These are phyloP conservation scores for Colletotrichum simmondsii DNA, from an alignment of 2,329 filamentous ascomycete genomes.

Conservation along the genomic window DNA sequence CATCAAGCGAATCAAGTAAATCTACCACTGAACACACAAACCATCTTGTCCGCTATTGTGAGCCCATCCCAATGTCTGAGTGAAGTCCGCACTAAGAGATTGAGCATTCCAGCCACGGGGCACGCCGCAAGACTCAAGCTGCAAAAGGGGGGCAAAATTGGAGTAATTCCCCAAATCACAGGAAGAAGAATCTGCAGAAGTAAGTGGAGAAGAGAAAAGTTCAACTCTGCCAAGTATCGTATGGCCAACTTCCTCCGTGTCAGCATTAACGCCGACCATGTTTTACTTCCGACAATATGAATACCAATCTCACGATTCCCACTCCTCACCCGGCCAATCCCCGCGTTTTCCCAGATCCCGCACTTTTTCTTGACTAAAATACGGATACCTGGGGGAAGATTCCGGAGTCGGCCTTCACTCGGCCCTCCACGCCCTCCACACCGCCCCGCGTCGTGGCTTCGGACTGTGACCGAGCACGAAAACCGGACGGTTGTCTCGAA, in stretches of 20 bases:
- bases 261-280: neutral
- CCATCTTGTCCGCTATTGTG: neutral
- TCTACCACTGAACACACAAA: neutral
- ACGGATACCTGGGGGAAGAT: constrained; percentile 17
- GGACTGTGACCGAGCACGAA: constrained; percentile 29
- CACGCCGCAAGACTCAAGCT: neutral
- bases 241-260: neutral
- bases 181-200: neutral
- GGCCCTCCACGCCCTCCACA: neutral
- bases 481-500: neutral
- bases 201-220: neutral
- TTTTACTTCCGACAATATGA: neutral
- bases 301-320: neutral
- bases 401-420: constrained; percentile 6
- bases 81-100: neutral
- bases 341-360: constrained; percentile 15
- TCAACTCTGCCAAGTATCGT: neutral
- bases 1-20: neutral
- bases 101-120: neutral
- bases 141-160: neutral
- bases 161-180: neutral
- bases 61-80: neutral
- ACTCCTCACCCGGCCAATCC: neutral
- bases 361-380: neutral
- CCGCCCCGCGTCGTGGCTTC: constrained; percentile 1